A percentile compares a stretch with the other conserved stretches of the same genome.
phyloP scores from a whole-genome alignment of 1,139 yeast species.

The Debaryomyces singareniensis region DNA sequence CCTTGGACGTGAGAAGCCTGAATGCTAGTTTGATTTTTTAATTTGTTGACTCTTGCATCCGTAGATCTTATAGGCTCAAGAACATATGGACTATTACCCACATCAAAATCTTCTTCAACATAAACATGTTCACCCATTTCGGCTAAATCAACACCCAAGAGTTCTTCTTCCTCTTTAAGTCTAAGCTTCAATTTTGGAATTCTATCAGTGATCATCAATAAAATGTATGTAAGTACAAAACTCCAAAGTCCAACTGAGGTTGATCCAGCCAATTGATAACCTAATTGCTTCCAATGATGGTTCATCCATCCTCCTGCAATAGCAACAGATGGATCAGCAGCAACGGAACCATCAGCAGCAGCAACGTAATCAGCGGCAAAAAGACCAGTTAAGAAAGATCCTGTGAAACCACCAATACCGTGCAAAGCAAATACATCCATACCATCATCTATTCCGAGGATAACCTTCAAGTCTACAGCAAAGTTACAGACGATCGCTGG shows the following conservation, averaged over 20 bases:
- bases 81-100: slow-evolving; percentile 40
- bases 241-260: slow-evolving; percentile 75
- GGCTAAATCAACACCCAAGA: slow-evolving; percentile 80
- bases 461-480: slow-evolving; percentile 73
- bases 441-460: slow-evolving; percentile 85
- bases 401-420: slow-evolving; percentile 89
- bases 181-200: slow-evolving; percentile 81
- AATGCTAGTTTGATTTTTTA: slow-evolving; percentile 18
- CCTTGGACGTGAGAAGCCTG: slow-evolving; percentile 14
- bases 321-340: slow-evolving; percentile 31
- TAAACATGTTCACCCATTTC: slow-evolving; percentile 85
- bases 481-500: slow-evolving; percentile 77
- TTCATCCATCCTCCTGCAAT: slow-evolving; percentile 92
- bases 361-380: slow-evolving; percentile 93
- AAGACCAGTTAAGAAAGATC: slow-evolving; percentile 79
- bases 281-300: slow-evolving; percentile 84
- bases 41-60: slow-evolving; percentile 34
- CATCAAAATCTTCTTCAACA: slow-evolving; percentile 44
- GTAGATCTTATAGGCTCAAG: slow-evolving; percentile 72
- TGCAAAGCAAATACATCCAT: slow-evolving; percentile 91
- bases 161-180: slow-evolving; percentile 85
- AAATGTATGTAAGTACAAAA: slow-evolving; percentile 65
- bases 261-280: slow-evolving; percentile 88
- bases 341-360: slow-evolving; percentile 64
- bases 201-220: slow-evolving; percentile 67